Percentiles rank a stretch among this genome's conserved stretches.
Conservation (phyloP, 257 asterid species). For the Ilex asprella region DNA sequence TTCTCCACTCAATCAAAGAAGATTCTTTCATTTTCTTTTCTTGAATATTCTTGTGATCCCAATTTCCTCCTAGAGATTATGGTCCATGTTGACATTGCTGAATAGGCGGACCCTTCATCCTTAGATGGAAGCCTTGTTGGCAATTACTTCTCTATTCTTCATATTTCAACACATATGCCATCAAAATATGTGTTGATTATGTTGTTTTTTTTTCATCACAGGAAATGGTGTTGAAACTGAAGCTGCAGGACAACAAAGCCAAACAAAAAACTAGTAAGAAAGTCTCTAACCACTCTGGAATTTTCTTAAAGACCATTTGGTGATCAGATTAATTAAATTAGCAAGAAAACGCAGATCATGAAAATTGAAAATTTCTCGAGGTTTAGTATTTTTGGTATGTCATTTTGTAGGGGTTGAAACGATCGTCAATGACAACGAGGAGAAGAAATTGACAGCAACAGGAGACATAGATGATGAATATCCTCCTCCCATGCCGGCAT, state of each 20-base stretch:
- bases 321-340: too few relatives aligned
- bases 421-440: slow-evolving; percentile 47
- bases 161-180: too few relatives aligned
- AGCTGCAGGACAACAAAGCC: slow-evolving; percentile 42
- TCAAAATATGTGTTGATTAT: not conserved
- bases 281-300: slow-evolving; percentile 58
- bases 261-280: slow-evolving; percentile 49
- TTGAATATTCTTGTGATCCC: too few relatives aligned
- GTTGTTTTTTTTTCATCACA: slow-evolving; percentile 16
- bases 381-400: not conserved
- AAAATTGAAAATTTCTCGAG: too few relatives aligned
- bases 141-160: too few relatives aligned
- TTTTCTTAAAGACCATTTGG: not conserved
- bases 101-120: too few relatives aligned
- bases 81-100: too few relatives aligned
- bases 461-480: slow-evolving; percentile 60
- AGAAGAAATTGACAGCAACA: slow-evolving; percentile 49
- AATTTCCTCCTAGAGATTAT: too few relatives aligned
- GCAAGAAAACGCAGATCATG: too few relatives aligned
- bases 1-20: too few relatives aligned
- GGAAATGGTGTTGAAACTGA: slow-evolving; percentile 52
- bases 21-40: too few relatives aligned
- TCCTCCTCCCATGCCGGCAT: slow-evolving; percentile 22
- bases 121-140: too few relatives aligned
- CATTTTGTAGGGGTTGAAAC: slow-evolving; percentile 50